These are phyloP conservation scores for Chionographis japonica DNA, from an alignment of 106 monocot species.

Conservation along the genomic window DNA sequence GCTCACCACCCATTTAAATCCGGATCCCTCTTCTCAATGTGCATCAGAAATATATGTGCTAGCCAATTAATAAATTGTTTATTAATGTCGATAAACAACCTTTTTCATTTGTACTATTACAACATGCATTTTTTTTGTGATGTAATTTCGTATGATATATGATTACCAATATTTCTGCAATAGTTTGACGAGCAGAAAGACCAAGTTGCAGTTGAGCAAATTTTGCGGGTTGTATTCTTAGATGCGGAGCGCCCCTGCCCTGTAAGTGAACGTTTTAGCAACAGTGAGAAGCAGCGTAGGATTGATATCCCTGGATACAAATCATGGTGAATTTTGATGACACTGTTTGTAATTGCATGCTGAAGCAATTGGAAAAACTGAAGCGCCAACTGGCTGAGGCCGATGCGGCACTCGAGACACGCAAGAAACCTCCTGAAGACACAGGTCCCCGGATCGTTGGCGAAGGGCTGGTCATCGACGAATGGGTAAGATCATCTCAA, in stretches of 20 bases:
- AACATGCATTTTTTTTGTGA: too few relatives aligned
- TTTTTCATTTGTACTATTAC: too few relatives aligned
- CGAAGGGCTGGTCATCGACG: constrained; percentile 62
- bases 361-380: constrained; percentile 50
- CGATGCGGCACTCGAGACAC: constrained; percentile 53
- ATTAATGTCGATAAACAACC: too few relatives aligned
- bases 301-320: neutral
- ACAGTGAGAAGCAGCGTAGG: neutral
- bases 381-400: constrained; percentile 56
- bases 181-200: constrained; percentile 99
- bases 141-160: too few relatives aligned
- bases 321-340: neutral
- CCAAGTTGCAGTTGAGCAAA: constrained; percentile 70
- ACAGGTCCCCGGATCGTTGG: constrained; percentile 40
- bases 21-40: too few relatives aligned
- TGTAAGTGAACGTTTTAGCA: constrained; percentile 32
- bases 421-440: constrained; percentile 53
- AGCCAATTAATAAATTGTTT: too few relatives aligned
- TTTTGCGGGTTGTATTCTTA: constrained; percentile 82
- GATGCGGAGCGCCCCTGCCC: constrained; percentile 41
- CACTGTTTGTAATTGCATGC: neutral
- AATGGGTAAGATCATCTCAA: constrained; percentile 34
- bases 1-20: too few relatives aligned
- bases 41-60: too few relatives aligned
- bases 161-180: neutral